These are phyloP conservation scores for Earliella scabrosa DNA, from an alignment of 1,284 basidiomycete genomes.

Conservation along the genomic window DNA sequence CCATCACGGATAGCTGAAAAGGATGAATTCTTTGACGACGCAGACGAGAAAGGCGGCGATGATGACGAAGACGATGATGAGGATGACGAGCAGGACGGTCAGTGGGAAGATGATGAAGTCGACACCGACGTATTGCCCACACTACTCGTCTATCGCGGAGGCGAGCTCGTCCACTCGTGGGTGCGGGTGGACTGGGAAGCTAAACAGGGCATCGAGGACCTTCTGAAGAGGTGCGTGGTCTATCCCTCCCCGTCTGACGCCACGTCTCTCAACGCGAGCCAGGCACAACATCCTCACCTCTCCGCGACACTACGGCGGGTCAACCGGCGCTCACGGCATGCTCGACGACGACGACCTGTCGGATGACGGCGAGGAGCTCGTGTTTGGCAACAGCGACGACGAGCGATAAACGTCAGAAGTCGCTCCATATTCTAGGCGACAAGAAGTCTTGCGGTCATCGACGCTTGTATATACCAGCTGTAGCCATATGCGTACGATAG, in stretches of 20 bases:
- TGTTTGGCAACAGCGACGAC: conserved; percentile 37
- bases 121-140: conserved; percentile 86
- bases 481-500: not conserved
- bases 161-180: conserved; percentile 84
- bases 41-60: conserved; percentile 33
- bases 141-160: conserved; percentile 79
- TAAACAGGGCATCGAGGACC: conserved; percentile 63
- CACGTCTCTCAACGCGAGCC: not conserved
- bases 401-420: conserved; percentile 15
- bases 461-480: not conserved
- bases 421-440: not conserved
- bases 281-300: conserved; percentile 53
- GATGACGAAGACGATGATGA: conserved; percentile 38
- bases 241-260: not conserved
- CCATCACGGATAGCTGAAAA: conserved; percentile 18
- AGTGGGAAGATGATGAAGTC: conserved; percentile 57
- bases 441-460: not conserved
- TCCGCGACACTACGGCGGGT: conserved; percentile 29
- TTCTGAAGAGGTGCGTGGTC: conserved; percentile 59
- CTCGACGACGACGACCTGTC: conserved; percentile 48
- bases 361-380: conserved; percentile 33
- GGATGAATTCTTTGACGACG: conserved; percentile 40
- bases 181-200: conserved; percentile 88
- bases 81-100: conserved; percentile 37
- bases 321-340: conserved; percentile 39